These are phyloP conservation scores for Chalciporus pseudorubinellus DNA, from an alignment of 768 basidiomycete species.

Conservation along the genomic window DNA sequence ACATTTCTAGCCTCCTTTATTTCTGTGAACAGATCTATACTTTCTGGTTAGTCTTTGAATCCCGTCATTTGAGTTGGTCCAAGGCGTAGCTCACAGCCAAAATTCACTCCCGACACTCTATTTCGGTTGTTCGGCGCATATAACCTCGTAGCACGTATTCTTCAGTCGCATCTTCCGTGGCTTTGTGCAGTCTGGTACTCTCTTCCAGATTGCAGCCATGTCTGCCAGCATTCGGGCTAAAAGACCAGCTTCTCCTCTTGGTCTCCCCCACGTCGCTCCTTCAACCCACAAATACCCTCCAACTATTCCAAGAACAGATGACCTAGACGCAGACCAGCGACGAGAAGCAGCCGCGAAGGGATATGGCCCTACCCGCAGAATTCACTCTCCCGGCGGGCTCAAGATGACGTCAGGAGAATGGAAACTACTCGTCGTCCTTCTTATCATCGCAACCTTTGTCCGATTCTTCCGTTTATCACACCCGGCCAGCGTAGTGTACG, in stretches of 20 bases:
- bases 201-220: slow-evolving; percentile 28
- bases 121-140: not conserved
- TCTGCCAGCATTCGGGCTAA: slow-evolving; percentile 57
- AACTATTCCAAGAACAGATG: slow-evolving; percentile 47
- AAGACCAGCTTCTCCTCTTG: slow-evolving; percentile 65
- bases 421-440: slow-evolving; percentile 65
- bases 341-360: slow-evolving; percentile 69
- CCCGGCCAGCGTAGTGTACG: slow-evolving; percentile 91
- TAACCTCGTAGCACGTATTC: not conserved
- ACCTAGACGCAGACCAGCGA: slow-evolving; percentile 72
- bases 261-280: slow-evolving; percentile 36
- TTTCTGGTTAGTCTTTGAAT: not conserved
- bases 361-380: slow-evolving; percentile 49
- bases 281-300: slow-evolving; percentile 59
- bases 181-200: slow-evolving; percentile 20
- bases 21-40: not conserved
- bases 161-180: too few species aligned
- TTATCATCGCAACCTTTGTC: slow-evolving; percentile 74
- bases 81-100: not conserved
- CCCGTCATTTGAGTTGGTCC: not conserved
- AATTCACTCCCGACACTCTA: not conserved
- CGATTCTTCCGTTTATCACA: slow-evolving; percentile 81
- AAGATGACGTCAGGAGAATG: slow-evolving; percentile 70
- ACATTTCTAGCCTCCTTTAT: not conserved
- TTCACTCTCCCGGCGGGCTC: slow-evolving; percentile 55